These are phyloP conservation scores for Ophiostoma australiae DNA, from an alignment of 2,329 filamentous ascomycete genomes.

Conservation along the genomic window DNA sequence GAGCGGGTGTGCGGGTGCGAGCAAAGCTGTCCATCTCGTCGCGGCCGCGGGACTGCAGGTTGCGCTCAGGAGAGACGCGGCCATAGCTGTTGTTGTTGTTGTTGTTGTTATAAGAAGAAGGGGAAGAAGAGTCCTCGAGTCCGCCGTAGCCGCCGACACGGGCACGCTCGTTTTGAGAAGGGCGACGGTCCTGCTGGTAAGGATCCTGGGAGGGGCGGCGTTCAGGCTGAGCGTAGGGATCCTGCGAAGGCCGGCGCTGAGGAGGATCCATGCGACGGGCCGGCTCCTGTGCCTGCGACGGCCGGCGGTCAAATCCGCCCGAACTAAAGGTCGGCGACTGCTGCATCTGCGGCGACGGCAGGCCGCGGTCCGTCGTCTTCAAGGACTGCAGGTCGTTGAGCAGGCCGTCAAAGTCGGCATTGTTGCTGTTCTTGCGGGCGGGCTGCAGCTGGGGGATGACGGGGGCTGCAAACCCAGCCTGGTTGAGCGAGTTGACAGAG, in stretches of 20 bases:
- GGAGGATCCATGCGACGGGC: not conserved
- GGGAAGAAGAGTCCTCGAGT: not conserved
- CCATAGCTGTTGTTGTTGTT: not conserved
- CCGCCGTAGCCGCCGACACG: not conserved
- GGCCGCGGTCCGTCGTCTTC: constrained; percentile 26
- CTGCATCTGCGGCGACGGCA: constrained; percentile 11
- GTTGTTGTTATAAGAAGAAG: not conserved
- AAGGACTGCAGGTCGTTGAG: constrained; percentile 55
- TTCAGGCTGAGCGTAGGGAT: not conserved
- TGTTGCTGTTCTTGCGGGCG: constrained; percentile 38
- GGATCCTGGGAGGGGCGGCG: not conserved
- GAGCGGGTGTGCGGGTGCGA: constrained; percentile 4
- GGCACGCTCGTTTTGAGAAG: constrained; percentile 9
- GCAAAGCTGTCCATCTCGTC: not conserved
- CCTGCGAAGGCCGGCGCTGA: not conserved
- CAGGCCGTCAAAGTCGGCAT: constrained; percentile 47
- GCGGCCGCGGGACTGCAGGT: constrained; percentile 1
- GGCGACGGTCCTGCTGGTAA: constrained; percentile 4
- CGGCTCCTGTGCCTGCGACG: not conserved
- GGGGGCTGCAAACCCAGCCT: not conserved
- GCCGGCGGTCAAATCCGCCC: constrained; percentile 8
- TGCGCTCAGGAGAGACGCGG: not conserved
- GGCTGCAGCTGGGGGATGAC: not conserved
- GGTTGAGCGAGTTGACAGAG: constrained; percentile 16
- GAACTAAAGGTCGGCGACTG: not conserved